Conservation (phyloP, 257 asterid species). For the Fraxinus quadrangulata region DNA sequence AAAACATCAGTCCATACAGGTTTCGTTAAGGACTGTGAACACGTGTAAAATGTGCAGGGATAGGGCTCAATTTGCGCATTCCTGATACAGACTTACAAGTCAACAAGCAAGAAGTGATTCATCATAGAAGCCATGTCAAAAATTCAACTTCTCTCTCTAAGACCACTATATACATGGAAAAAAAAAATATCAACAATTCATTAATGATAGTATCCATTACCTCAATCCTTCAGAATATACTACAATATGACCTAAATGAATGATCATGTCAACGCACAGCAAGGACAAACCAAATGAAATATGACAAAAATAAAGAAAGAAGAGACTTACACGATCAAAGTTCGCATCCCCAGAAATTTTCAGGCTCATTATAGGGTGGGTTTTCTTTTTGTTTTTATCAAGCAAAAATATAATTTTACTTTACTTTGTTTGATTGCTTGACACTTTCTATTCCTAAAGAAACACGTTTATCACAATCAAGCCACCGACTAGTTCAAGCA, state of each 20-base stretch:
- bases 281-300: too few species aligned
- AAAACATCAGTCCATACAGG: not conserved
- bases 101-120: not conserved
- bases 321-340: too few species aligned
- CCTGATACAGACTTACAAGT: not conserved
- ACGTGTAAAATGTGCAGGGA: not conserved
- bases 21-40: not conserved
- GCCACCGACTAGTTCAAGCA: not conserved
- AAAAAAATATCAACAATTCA: too few species aligned
- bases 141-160: not conserved
- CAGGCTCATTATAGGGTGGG: not conserved
- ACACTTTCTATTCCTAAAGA: not conserved
- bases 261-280: too few species aligned
- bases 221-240: too few species aligned
- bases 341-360: too few species aligned
- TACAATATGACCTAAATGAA: too few species aligned
- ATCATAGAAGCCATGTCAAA: not conserved
- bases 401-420: not conserved
- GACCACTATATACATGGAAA: slow-evolving; percentile 1
- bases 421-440: not conserved
- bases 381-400: not conserved
- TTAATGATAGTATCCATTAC: too few species aligned
- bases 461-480: not conserved
- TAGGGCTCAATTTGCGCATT: not conserved
- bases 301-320: too few species aligned